Conservation (phyloP, 176 grass and related monocot species). For the Luzula sylvatica region DNA sequence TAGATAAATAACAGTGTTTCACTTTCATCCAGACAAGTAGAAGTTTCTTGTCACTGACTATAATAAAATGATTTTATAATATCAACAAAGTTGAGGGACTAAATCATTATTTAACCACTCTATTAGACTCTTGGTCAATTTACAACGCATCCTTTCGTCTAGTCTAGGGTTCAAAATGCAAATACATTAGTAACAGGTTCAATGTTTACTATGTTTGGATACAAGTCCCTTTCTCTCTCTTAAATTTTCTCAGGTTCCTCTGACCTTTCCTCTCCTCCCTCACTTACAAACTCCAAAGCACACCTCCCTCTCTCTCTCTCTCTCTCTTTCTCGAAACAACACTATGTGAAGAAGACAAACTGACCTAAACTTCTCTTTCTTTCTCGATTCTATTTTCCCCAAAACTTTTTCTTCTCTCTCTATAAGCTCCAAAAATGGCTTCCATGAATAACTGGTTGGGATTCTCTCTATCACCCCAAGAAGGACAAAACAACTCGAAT, state of each 20-base stretch:
- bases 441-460: slow-evolving; percentile 62
- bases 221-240: slow-evolving; percentile 6
- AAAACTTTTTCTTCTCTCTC: background rate
- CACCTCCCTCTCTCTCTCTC: background rate
- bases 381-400: slow-evolving; percentile 10
- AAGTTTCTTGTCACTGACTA: too few species aligned
- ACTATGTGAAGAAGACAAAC: slow-evolving; percentile 17
- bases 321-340: slow-evolving; percentile 3
- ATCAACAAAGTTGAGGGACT: background rate
- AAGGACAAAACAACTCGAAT: slow-evolving; percentile 11
- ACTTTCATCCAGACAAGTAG: too few species aligned
- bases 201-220: slow-evolving; percentile 9
- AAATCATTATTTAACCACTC: background rate
- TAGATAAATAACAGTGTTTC: too few species aligned
- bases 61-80: too few species aligned
- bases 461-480: slow-evolving; percentile 39
- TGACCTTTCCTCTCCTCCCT: slow-evolving; percentile 24
- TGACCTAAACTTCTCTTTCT: background rate
- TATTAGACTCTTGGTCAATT: background rate
- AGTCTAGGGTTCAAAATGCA: background rate
- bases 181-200: slow-evolving; percentile 15
- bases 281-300: slow-evolving; percentile 36
- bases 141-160: slow-evolving; percentile 12
- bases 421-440: slow-evolving; percentile 21
- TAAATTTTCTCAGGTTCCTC: slow-evolving; percentile 9